Base-by-base conservation (phyloP, 768 basidiomycete species). In the Termitomyces titanicus region DNA sequence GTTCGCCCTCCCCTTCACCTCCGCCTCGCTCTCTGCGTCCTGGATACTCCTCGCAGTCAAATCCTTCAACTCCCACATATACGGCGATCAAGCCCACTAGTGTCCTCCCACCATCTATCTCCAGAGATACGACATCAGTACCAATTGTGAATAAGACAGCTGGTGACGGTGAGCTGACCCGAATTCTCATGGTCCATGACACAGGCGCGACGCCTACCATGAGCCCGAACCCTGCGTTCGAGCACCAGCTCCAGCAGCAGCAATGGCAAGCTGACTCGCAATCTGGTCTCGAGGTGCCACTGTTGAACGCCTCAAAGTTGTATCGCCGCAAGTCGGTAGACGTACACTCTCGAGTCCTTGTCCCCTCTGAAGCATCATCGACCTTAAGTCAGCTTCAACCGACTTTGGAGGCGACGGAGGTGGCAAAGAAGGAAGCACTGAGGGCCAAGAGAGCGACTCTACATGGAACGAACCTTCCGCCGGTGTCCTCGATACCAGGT, bases 171-270 rank as follows among this genome's bases (percentile, higher is more conserved):
- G 61, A 64, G 7, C 61, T 59, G 22, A 59, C 58, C 10, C 69
- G 72, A 44, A 72, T 75, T 39, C 68, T 77, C 33, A 75, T 79
- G 56, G 74, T 79, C 7, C 66, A 72, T 25, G 76, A 82, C 64
- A 78, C 79, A n/a, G 79, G 77, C 31, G 76, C 76, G 38, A 79
- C 76, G 24, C 79, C 74, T 9, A 75, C 70, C 15, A 72, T 79
- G 71, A 77, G 75, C 60, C 79, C 80, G 3, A 80, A 79, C 54
- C 76, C 77, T 24, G 73, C 70, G 33, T 82, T 78, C 54, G 61
- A 49, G 24, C 65, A 53, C 27, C 61, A 66, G 25, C 58, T 53
- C 22, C 65, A 69, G 29, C 67, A 67, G 60, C 67, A 62, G 35
- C 65, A 64, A 45, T 58, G 59, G 38, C 49, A 57, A 24, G 24